A percentile compares a stretch with the other conserved stretches of the same genome.
Conservation (phyloP, 805 yeast species). For the Geotrichum ghanense region DNA sequence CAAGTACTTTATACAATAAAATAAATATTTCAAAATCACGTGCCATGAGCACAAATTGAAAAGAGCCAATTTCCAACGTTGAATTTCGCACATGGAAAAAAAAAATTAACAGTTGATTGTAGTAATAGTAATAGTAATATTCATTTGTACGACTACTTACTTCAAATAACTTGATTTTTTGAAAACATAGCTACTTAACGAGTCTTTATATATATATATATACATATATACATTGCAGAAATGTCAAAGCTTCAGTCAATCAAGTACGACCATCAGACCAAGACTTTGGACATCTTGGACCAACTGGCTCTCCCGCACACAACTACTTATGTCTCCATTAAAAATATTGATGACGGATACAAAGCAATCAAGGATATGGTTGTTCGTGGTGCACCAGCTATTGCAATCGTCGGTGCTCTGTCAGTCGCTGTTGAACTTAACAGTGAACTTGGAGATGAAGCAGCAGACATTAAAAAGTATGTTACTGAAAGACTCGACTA, state of each 20-base stretch:
- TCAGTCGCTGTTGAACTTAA: conserved; percentile 66
- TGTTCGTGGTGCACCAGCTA: conserved; percentile 97
- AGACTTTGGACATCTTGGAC: conserved; percentile 54
- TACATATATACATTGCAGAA: conserved; percentile 17
- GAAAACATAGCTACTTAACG: no score
- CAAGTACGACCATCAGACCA: conserved; percentile 38
- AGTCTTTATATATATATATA: no score
- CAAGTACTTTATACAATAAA: no score
- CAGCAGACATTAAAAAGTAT: conserved; percentile 19
- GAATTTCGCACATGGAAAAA: no score
- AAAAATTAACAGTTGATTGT: no score
- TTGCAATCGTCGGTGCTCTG: conserved; percentile 87
- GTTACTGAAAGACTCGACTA: conserved; percentile 43
- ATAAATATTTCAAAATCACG: no score
- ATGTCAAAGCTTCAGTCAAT: conserved; percentile 44
- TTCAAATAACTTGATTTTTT: no score
- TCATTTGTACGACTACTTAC: no score
- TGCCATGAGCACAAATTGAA: no score
- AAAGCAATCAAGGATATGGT: conserved; percentile 82
- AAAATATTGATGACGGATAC: conserved; percentile 62
- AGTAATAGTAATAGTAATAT: no score
- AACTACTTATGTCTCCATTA: conserved; percentile 53
- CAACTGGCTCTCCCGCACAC: conserved; percentile 77
- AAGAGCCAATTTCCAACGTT: no score
- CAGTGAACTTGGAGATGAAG: conserved; percentile 21